Conservation (phyloP, 306 rosid species). For the Vicia sativa region DNA sequence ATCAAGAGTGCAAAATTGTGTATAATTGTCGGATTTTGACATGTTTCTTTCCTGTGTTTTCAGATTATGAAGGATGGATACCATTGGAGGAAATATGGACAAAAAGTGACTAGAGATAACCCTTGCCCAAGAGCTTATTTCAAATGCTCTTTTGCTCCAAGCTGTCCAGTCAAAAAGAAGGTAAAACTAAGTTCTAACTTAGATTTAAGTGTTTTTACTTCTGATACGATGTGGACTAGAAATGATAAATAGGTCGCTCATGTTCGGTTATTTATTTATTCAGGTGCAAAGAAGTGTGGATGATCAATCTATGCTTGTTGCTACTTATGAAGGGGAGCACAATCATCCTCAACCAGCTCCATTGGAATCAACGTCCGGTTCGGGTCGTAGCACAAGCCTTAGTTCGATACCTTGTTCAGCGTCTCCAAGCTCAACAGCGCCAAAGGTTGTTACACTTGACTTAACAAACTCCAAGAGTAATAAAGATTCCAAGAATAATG, state of each 20-base stretch:
- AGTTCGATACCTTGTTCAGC: constrained; percentile 55
- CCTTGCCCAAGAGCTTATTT: constrained; percentile 98
- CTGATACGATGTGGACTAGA: too few relatives aligned
- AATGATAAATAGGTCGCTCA: not conserved
- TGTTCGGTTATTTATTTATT: constrained; percentile 35
- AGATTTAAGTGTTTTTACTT: not conserved
- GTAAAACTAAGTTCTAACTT: constrained; percentile 41
- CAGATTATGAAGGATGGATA: constrained; percentile 96
- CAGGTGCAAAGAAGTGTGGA: constrained; percentile 97
- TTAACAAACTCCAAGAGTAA: constrained; percentile 56
- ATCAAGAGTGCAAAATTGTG: not conserved
- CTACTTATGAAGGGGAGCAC: constrained; percentile 98
- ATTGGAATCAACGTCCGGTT: constrained; percentile 58
- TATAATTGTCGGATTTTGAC: constrained; percentile 17
- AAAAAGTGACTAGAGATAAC: constrained; percentile 96
- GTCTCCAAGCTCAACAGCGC: constrained; percentile 50
- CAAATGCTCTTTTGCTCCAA: constrained; percentile 98
- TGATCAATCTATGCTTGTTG: constrained; percentile 84
- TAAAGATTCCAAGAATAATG: constrained; percentile 43
- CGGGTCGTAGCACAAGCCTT: constrained; percentile 46
- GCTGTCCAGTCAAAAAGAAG: constrained; percentile 97
- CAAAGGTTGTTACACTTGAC: constrained; percentile 60
- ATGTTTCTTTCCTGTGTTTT: constrained; percentile 37
- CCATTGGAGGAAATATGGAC: constrained; percentile 99
- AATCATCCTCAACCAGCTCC: constrained; percentile 74